These are phyloP conservation scores for Clarireedia paspali DNA, from an alignment of 2,329 filamentous ascomycete genomes.

Conservation along the genomic window DNA sequence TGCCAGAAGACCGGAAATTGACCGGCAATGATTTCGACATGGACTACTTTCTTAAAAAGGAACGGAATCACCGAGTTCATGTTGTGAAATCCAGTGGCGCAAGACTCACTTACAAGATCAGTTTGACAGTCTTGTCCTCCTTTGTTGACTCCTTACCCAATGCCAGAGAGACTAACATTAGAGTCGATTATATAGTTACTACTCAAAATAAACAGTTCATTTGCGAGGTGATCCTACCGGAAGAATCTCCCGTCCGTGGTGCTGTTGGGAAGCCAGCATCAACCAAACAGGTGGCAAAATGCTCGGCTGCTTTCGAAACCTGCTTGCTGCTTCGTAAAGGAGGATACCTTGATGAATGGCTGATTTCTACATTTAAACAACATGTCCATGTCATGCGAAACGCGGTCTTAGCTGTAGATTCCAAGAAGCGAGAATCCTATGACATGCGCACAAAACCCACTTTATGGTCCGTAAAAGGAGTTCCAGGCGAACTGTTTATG, in stretches of 20 bases:
- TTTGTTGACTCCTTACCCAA: slow-evolving; percentile 65
- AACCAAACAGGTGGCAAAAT: slow-evolving; percentile 74
- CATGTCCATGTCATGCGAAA: slow-evolving; percentile 77
- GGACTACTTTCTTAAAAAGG: slow-evolving; percentile 47
- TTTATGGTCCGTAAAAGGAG: slow-evolving; percentile 53
- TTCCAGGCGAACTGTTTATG: slow-evolving; percentile 49
- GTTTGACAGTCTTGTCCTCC: slow-evolving; percentile 61
- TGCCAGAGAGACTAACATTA: slow-evolving; percentile 28
- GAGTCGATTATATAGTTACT: slow-evolving; percentile 55
- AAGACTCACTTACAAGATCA: slow-evolving; percentile 69
- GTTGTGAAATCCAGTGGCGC: slow-evolving; percentile 62
- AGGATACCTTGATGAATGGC: slow-evolving; percentile 62
- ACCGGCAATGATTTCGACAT: slow-evolving; percentile 50
- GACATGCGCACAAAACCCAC: slow-evolving; percentile 71
- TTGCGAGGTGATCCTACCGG: slow-evolving; percentile 74
- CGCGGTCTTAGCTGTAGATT: slow-evolving; percentile 71
- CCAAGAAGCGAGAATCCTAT: slow-evolving; percentile 68
- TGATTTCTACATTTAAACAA: slow-evolving; percentile 67
- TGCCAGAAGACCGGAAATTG: slow-evolving; percentile 69
- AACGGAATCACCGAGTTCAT: slow-evolving; percentile 34
- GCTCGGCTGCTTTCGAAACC: slow-evolving; percentile 79
- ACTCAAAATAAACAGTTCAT: slow-evolving; percentile 51
- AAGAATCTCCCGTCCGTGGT: slow-evolving; percentile 61
- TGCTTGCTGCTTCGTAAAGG: slow-evolving; percentile 62
- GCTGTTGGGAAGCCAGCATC: slow-evolving; percentile 54